Evolutionary conservation across 2,329 filamentous ascomycete genomes (phyloP).

Genomic region (Aspergillus costaricaensis): DNA sequence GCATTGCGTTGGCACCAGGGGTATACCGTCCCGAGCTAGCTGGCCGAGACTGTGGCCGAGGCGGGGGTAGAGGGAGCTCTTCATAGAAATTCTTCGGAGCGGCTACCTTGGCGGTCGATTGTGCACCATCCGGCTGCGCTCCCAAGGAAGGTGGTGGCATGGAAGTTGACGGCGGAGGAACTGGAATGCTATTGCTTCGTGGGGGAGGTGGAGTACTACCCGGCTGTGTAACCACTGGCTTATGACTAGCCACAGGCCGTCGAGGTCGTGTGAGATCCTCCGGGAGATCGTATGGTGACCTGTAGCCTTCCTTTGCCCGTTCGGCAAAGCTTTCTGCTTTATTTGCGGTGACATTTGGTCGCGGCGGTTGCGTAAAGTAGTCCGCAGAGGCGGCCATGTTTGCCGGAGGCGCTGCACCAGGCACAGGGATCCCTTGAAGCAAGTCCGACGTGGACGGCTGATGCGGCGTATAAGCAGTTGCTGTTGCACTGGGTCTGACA

Average conservation of each 20-base stretch:
- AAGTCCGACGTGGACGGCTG: constrained; percentile 53
- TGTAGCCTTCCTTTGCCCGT: constrained; percentile 87
- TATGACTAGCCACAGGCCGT: constrained; percentile 64
- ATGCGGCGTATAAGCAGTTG: constrained; percentile 54
- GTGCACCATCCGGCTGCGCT: constrained; percentile 25
- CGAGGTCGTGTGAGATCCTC: constrained; percentile 72
- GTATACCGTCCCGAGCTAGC: constrained; percentile 48
- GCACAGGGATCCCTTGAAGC: constrained; percentile 38
- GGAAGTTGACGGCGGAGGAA: constrained; percentile 23
- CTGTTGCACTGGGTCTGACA: constrained; percentile 22
- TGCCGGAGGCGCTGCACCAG: constrained; percentile 21
- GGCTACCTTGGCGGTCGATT: constrained; percentile 29
- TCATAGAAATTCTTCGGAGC: constrained; percentile 68
- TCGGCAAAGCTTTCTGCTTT: constrained; percentile 83
- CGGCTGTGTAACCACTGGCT: constrained; percentile 51
- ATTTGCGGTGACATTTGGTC: constrained; percentile 34
- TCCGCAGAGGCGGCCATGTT: constrained; percentile 22
- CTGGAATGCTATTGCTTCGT: constrained; percentile 64
- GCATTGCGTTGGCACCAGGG: constrained; percentile 34
- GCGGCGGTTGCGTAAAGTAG: constrained; percentile 31
- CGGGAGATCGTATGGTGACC: constrained; percentile 92
- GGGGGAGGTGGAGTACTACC: constrained; percentile 55
- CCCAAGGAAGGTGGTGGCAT: constrained; percentile 27
- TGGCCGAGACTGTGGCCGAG: constrained; percentile 58
- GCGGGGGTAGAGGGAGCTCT: constrained; percentile 64